Evolutionary conservation across 2,329 filamentous ascomycete species (phyloP), one percentile per base, ranked within the genome.

Genomic region (Botrytis hyacinthi): DNA sequence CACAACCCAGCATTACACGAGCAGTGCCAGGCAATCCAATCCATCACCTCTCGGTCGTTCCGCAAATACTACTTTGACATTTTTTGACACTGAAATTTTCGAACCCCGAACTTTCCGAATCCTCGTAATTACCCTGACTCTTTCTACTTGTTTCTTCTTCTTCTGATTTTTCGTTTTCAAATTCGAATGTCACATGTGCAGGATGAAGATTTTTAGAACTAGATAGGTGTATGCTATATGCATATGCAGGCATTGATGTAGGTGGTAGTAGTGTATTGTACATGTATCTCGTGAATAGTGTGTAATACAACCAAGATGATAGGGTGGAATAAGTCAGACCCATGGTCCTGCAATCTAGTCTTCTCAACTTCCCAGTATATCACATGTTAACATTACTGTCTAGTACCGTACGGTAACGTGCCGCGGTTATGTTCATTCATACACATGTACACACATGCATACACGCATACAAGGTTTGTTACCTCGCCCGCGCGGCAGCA

Each of bases 51-150:
- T 69, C 66, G 48, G 66, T 32, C 37, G 18, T 32, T 57, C 66
- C 66, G 37, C 48, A 42, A 44, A 57, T 69, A 42, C 48, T 57
- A 44, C 48, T 44, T 42, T 69, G 65, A 68, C 65, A 42, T 20
- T 63, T 29, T 29, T n/a, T 12, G 42, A 18, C 22, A 20, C 5
- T 32, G 51, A 20, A 46, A 32, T 7, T 18, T n/a, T 67, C 35
- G 22, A n/a, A 35, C 3, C 32, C 44, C 32, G 22, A 29, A 51
- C 7, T 20, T 66, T 51, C 32, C 63, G 63, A 51, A 20, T 29
- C 26, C 26, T 57, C 7, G 18, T 18, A 1, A 29, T n/a, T 22
- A 42, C 40, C 5, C 26, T 44, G 16, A 54, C 5, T 9, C n/a
- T 61, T 16, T 40, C 26, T 8, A n/a, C 18, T 18, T 42, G 0